Evolutionary conservation across 2,329 filamentous ascomycete species (phyloP).

Genomic region (Pyrenophora graminea): DNA sequence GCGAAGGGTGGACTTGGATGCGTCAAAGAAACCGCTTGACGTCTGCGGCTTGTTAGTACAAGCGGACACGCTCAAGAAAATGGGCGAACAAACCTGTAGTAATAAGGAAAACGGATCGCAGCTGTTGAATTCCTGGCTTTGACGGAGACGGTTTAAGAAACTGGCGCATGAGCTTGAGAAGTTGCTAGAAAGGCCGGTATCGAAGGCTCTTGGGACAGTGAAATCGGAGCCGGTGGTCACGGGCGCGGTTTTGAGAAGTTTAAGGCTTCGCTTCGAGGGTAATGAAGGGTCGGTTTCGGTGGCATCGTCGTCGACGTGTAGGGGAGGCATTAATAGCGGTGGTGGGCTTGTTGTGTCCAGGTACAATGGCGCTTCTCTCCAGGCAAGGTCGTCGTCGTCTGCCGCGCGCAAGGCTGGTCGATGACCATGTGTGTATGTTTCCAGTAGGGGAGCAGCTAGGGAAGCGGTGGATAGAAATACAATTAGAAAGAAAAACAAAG

Average conservation of each 20-base stretch:
- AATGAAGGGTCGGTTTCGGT: conserved; percentile 27
- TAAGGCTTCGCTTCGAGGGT: conserved; percentile 31
- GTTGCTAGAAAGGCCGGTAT: conserved; percentile 56
- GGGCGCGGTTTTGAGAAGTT: conserved; percentile 32
- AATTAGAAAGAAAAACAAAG: conserved; percentile 33
- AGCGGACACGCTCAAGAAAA: neutral
- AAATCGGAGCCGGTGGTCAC: conserved; percentile 26
- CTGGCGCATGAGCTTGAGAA: conserved; percentile 62
- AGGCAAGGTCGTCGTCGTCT: conserved; percentile 33
- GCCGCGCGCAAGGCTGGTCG: conserved; percentile 32
- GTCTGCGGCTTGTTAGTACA: conserved; percentile 58
- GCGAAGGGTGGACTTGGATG: conserved; percentile 69
- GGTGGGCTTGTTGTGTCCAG: conserved; percentile 39
- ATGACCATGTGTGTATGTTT: conserved; percentile 38
- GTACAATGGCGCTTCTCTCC: conserved; percentile 37
- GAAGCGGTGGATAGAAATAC: conserved; percentile 32
- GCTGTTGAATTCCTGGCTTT: conserved; percentile 66
- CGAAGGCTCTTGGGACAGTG: conserved; percentile 51
- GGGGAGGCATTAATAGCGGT: conserved; percentile 42
- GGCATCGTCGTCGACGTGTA: conserved; percentile 30
- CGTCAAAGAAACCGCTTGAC: conserved; percentile 82
- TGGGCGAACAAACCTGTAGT: conserved; percentile 65
- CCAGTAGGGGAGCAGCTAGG: conserved; percentile 33
- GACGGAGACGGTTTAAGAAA: conserved; percentile 72
- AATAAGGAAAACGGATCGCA: conserved; percentile 87